Base-by-base conservation (phyloP, 106 monocot genomes). In the Hemerocallis citrina region DNA sequence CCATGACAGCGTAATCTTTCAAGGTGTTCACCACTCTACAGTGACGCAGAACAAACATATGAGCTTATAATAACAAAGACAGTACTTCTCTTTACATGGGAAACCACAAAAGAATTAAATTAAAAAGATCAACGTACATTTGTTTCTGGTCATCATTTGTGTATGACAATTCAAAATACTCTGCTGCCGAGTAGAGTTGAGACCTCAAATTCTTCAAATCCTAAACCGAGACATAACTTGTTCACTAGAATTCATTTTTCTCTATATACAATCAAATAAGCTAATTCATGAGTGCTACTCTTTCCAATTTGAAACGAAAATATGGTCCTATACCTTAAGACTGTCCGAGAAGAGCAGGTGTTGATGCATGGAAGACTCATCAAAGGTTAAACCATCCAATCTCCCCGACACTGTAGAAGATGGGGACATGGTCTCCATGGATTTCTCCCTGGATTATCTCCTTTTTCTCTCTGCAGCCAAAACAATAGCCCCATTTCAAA, bases 151-250 rank as follows among this genome's bases (percentile, higher is more conserved):
- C 76, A 44, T 93, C 88, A 39, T 79, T 73, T 1, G 57, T 66
- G 62, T 93, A 93, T 7, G 84, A 78, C 20, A 74, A 17, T 61
- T 93, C 92, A 47, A 88, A 93, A 52, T 85, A 93, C 46, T 93
- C 84, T 43, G 92, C 92, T 32, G 92, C 92, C 21, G 92, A 88
- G 69, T 93, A 84, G 28, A 93, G 51, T 68, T 88, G 84, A 15
- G 81, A 69, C 30, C 76, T 40, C 57, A 93, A 62, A 51, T 72
- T 85, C 88, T 75, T 84, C 68, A 93, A 69, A 64, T 85, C 92
- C 92, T 93, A 63, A 77, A 56, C 61, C 12, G 5, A 27, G 1
- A 28, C 34, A 3, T 20, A 11, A 55, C 31, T 30, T 38, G n/a
- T n/a, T n/a, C n/a, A n/a, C n/a, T n/a, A n/a, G n/a, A n/a, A n/a